phyloP scores from a whole-genome alignment of 2,329 filamentous ascomycete species.

The Fusarium pseudocircinatum region DNA sequence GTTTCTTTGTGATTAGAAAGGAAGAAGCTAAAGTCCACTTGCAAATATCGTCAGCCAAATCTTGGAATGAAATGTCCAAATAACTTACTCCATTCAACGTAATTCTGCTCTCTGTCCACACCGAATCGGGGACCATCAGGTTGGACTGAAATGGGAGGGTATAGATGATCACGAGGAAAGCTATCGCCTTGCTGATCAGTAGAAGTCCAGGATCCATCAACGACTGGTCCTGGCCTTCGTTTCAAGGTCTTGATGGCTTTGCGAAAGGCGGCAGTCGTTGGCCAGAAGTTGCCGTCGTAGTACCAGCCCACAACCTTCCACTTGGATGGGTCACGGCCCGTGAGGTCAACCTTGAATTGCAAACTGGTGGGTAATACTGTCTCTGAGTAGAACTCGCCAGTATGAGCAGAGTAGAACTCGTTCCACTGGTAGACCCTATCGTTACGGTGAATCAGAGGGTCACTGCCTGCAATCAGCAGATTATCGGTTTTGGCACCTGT shows the following conservation, averaged over 20 bases:
- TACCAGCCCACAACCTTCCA: constrained; percentile 64
- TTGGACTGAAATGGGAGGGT: constrained; percentile 13
- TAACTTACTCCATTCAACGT: constrained; percentile 27
- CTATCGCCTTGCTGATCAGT: constrained; percentile 12
- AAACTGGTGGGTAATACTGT: constrained; percentile 58
- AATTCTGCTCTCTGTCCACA: constrained; percentile 23
- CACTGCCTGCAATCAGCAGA: constrained; percentile 28
- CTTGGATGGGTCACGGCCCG: constrained; percentile 58
- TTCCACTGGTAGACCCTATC: constrained; percentile 59
- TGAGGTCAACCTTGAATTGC: constrained; percentile 57
- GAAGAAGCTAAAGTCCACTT: constrained; percentile 57
- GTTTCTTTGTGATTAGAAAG: constrained; percentile 59
- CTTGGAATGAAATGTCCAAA: too few species aligned
- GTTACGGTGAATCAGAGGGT: constrained; percentile 49
- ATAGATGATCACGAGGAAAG: constrained; percentile 2
- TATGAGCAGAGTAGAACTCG: constrained; percentile 53
- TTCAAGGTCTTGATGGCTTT: neutral
- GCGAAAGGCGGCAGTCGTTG: constrained; percentile 52
- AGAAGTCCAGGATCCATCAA: constrained; percentile 20
- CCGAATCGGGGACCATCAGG: constrained; percentile 14
- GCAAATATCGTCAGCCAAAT: constrained; percentile 40
- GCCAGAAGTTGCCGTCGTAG: constrained; percentile 64
- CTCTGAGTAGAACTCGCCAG: constrained; percentile 50
- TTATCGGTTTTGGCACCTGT: constrained; percentile 13
- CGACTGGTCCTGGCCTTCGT: neutral